Conservation (phyloP, 2,329 filamentous ascomycete genomes). For the Coniella vitis region DNA sequence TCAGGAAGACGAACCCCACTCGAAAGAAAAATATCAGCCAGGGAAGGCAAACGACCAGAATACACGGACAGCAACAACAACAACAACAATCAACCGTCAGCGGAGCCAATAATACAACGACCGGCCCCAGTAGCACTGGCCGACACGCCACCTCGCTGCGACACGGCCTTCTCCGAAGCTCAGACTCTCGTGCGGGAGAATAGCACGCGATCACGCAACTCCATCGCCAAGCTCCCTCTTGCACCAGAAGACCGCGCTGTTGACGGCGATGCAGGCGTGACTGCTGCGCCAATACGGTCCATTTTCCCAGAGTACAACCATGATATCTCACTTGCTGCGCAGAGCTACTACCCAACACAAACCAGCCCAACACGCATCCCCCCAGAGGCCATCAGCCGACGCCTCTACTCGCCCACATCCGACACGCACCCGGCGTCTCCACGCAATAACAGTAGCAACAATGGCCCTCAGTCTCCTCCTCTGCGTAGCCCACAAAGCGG, state of each 20-base stretch:
- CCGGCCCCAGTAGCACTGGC: conserved; percentile 35
- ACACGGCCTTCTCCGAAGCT: conserved; percentile 45
- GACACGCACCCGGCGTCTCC: conserved; percentile 16
- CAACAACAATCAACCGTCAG: conserved; percentile 14
- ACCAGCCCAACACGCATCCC: conserved; percentile 58
- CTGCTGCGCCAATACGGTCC: conserved; percentile 46
- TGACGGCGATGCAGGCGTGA: conserved; percentile 13
- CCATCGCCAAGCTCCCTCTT: conserved; percentile 49
- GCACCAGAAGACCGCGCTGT: conserved; percentile 20
- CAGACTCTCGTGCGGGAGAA: conserved; percentile 42
- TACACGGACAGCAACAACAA: conserved; percentile 8
- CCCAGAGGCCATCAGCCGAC: conserved; percentile 56
- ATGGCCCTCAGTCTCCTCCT: conserved; percentile 19
- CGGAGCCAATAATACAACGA: conserved; percentile 29
- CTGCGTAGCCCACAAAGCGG: conserved; percentile 27
- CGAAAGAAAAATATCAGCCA: conserved; percentile 26
- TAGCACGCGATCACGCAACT: conserved; percentile 46
- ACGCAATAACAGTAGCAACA: conserved; percentile 1
- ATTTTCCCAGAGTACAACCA: conserved; percentile 74
- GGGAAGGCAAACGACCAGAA: conserved; percentile 27
- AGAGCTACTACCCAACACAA: conserved; percentile 64
- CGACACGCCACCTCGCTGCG: conserved; percentile 37
- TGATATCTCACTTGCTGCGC: conserved; percentile 56
- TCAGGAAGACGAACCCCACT: conserved; percentile 28
- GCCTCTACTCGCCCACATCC: conserved; percentile 46